These are phyloP conservation scores for Apophysomyces variabilis DNA, from an alignment of 371 early-diverging fungal species.

Conservation along the genomic window DNA sequence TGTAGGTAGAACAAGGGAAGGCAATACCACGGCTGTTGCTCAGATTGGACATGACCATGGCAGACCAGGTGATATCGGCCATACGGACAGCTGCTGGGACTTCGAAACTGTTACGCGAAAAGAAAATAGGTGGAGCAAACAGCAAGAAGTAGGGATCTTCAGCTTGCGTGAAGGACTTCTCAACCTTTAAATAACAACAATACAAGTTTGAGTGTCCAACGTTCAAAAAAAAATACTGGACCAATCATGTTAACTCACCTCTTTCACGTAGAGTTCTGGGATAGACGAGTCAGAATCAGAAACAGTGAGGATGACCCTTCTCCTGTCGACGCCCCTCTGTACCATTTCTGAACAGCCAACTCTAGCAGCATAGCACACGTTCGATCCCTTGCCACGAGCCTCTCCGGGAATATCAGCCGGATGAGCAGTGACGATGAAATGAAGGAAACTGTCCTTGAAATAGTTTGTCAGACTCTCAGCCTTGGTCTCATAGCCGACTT, in stretches of 20 bases:
- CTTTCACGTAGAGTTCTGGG: constrained; percentile 61
- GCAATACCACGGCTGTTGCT: constrained; percentile 59
- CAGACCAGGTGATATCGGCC: constrained; percentile 73
- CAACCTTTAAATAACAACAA: constrained; percentile 17
- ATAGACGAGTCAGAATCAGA: constrained; percentile 75
- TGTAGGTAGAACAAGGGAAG: constrained; percentile 74
- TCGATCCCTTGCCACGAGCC: constrained; percentile 71
- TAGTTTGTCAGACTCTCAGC: constrained; percentile 51
- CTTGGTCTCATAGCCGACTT: constrained; percentile 56
- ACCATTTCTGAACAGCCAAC: constrained; percentile 30
- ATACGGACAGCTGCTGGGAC: constrained; percentile 73
- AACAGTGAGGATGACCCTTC: constrained; percentile 63
- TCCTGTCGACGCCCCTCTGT: constrained; percentile 35
- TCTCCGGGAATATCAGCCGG: constrained; percentile 67
- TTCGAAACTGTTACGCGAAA: constrained; percentile 67
- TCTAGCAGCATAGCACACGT: constrained; percentile 70
- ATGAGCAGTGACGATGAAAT: constrained; percentile 71
- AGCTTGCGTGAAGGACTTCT: constrained; percentile 26
- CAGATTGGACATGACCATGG: constrained; percentile 71
- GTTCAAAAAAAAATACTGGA: not conserved
- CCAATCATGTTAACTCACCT: constrained; percentile 16
- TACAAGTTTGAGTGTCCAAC: not conserved
- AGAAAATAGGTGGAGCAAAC: constrained; percentile 70
- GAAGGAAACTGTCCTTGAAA: constrained; percentile 63
- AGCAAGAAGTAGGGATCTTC: constrained; percentile 45